phyloP scores from a whole-genome alignment of 495 filamentous ascomycete species.

The Trichoderma virens region DNA sequence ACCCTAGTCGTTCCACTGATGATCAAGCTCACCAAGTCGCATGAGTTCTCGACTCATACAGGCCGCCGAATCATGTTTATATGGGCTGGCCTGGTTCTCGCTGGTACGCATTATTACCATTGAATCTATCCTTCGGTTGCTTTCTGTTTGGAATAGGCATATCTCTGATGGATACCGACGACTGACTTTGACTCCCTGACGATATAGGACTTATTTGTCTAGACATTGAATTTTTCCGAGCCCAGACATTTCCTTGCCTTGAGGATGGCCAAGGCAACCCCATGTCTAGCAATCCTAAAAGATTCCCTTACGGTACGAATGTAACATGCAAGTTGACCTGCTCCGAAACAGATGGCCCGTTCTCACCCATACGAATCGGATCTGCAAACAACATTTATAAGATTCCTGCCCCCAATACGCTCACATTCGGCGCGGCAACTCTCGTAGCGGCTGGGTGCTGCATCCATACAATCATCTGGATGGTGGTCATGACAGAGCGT shows the following conservation, averaged over 20 bases:
- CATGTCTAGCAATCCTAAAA: conserved; percentile 17
- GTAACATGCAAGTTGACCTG: conserved; percentile 37
- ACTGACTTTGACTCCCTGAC: background rate
- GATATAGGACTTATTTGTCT: conserved; percentile 44
- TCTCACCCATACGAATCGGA: conserved; percentile 39
- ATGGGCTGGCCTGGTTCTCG: conserved; percentile 50
- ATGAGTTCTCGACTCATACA: conserved; percentile 51
- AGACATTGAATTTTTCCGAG: conserved; percentile 51
- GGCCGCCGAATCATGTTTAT: conserved; percentile 54
- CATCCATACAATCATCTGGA: conserved; percentile 49
- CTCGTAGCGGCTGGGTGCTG: conserved; percentile 52
- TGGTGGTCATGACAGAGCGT: conserved; percentile 47
- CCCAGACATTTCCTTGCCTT: conserved; percentile 27
- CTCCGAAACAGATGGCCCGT: conserved; percentile 29
- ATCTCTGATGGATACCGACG: background rate
- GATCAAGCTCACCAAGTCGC: conserved; percentile 47
- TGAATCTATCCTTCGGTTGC: background rate
- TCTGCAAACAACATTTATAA: conserved; percentile 48
- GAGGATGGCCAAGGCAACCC: conserved; percentile 32
- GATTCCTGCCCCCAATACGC: conserved; percentile 40
- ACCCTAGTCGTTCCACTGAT: conserved; percentile 51
- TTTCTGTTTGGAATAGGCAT: background rate
- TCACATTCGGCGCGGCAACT: conserved; percentile 46
- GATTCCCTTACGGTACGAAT: conserved; percentile 32
- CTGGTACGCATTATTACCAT: conserved; percentile 29